Evolutionary conservation across 441 rosid species (phyloP), one percentile per base, ranked within the genome.

Genomic region (Syzygium syzygioides): DNA sequence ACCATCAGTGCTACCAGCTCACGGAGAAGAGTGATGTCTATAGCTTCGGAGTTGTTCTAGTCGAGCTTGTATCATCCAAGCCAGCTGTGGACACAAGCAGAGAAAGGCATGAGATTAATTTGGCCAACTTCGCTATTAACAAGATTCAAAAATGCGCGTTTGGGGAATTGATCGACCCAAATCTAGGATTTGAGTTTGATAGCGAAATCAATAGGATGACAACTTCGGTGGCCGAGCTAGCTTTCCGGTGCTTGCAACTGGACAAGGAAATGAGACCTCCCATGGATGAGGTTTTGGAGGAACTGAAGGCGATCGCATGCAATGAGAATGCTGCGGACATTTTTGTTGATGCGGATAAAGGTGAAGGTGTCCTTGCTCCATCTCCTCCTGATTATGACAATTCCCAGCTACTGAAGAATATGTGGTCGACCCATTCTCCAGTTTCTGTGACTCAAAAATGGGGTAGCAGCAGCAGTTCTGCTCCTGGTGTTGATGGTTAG

Each of bases 21-120:
- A 94, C 97, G 0, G 93, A 92, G 12, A 95, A 94, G 91, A 97
- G 98, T n/a, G 98, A 97, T 52, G 98, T 97, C 5, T 96, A 95
- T 85, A 95, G 97, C 90, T 97, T 96, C 37, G 98, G 98, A 30
- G 97, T 97, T 37, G 96, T 96, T 48, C 95, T 96, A 48, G 88
- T 91, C 30, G 96, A 96, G 92, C 95, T 97, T 41, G 87, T 96
- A 71, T 96, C 98, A 1, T 95, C 97, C 1, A 92, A 91, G 95
- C 96, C 96, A 62, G 98, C 98, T 45, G 95, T 97, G 57, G 99
- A 97, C 86, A 92, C 93, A 26, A 92, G 53, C 25, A 95, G 98
- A 87, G 87, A 93, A 85, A 91, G 86, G 90, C 87, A 90, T n/a
- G 98, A 95, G 92, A 94, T 97, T 55, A 96, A 95, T 89, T 88